phyloP scores from a whole-genome alignment of 164 flowering plant genomes.

The Kingdonia uniflora region DNA sequence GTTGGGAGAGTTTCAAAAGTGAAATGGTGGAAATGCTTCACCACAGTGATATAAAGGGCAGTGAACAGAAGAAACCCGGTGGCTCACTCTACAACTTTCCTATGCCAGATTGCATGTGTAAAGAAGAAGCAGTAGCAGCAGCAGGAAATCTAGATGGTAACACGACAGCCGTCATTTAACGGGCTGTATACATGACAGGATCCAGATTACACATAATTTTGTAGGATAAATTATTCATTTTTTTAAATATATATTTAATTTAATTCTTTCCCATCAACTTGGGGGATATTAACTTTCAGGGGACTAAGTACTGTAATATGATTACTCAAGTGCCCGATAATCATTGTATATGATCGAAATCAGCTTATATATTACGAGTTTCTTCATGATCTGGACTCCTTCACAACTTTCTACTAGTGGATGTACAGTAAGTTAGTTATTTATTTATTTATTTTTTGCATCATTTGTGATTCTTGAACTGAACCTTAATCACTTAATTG shows the following conservation, averaged over 20 bases:
- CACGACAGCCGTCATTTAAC: constrained; percentile 2
- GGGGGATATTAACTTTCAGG: not conserved
- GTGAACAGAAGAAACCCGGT: constrained; percentile 54
- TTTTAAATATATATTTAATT: not conserved
- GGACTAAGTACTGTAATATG: not conserved
- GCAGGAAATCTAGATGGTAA: constrained; percentile 8
- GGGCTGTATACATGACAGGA: not conserved
- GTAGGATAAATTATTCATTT: not conserved
- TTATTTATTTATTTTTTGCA: too few relatives aligned
- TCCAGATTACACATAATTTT: not conserved
- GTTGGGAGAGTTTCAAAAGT: constrained; percentile 66
- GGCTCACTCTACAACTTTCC: constrained; percentile 81
- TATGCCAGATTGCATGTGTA: constrained; percentile 96
- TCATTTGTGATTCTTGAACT: too few relatives aligned
- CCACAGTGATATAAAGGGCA: constrained; percentile 69
- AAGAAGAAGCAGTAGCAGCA: constrained; percentile 20
- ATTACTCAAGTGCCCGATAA: not conserved
- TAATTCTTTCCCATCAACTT: constrained; percentile 1
- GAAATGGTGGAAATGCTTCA: constrained; percentile 79
- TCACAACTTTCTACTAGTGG: too few relatives aligned
- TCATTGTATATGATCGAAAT: not conserved
- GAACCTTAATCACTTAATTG: too few relatives aligned
- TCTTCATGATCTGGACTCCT: not conserved
- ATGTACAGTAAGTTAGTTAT: too few relatives aligned
- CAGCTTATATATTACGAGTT: constrained; percentile 3